Evolutionary conservation across 2,329 filamentous ascomycete genomes (phyloP), one percentile per base, ranked within the genome.

Genomic region (Fusarium globosum): DNA sequence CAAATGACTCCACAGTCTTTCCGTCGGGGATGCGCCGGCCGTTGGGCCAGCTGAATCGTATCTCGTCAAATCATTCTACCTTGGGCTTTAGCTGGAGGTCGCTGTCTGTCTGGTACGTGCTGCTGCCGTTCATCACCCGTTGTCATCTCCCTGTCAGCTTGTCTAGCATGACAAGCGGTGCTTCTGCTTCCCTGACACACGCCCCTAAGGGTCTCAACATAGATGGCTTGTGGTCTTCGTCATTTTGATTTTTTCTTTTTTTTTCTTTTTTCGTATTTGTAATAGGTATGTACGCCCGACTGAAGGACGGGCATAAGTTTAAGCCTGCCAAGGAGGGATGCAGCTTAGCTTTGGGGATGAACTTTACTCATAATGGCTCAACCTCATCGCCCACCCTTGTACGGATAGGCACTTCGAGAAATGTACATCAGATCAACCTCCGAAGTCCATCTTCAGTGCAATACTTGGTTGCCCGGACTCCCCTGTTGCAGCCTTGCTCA

Each of bases 401-500:
- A 33, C n/a, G 21, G 21, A 35, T 35, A 51, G 30, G 66, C 33
- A 45, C 71, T 23, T 60, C 45, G 55, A 41, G 39, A 65, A 43
- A 61, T 57, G 16, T 35, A 35, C 38, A 36, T 43, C 68, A 56
- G 53, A 62, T 76, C 77, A 82, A 48, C 85, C 83, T 10, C 90
- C 90, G 87, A 99, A 98, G 82, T 97, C 88, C 93, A 98, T 97
- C 88, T 97, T 96, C 79, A 99, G 83, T 61, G 94, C 94, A 86
- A 99, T 99, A 72, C 87, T 96, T 18, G 96, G 96, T 82, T 90
- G 90, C 35, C 85, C 88, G 65, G 86, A 84, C 66, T 84, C 86
- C 57, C 82, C 83, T 48, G 83, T 78, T 6, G 69, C 77, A 61
- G 80, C 82, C 76, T 85, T 84, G 79, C 79, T 80, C 75, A 78